Evolutionary conservation across 352 stramenopile genomes (phyloP), one percentile per base, ranked within the genome.

Genomic region (Globisporangium paroecandrum): DNA sequence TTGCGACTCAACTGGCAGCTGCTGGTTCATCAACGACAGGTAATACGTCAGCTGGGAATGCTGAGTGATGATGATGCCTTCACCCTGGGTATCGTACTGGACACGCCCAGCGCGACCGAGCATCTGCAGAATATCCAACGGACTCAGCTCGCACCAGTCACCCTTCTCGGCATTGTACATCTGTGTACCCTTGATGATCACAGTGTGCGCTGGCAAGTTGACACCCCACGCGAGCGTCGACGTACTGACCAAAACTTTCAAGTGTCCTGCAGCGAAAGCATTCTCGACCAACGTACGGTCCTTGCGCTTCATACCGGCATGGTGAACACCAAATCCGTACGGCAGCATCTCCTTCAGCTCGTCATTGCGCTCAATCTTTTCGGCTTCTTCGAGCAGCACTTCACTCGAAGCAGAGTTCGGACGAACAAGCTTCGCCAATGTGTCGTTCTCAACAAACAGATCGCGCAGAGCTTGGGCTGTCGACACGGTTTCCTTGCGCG

Each of bases 181-280:
- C 74, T 99, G 98, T 32, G 98, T 99, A n/a, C 98, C 98, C 81
- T 99, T 99, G 75, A 99, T 99, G 69, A 99, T 99, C 18, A 99
- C 98, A 5, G 98, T 99, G 79, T 99, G 98, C 0, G 97, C 97
- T 6, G 98, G 98, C 56, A 99, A 78, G 77, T 99, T 99, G 24
- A 99, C 98, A 79, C 98, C 98, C 98, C 98, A 99, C 1, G 98
- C 98, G 18, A 99, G 82, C 38, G 98, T 99, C 38, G 97, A 98
- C 7, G 98, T 99, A 54, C 92, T 99, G 60, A 98, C 95, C 22
- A 99, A 77, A 5, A 99, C 98, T 69, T 94, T 91, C 67, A 99
- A 91, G 66, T 99, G 97, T 18, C 97, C 96, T 68, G 97, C 95
- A 43, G 94, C 95, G 73, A 99, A 99, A 12, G 99, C 83, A 59